Evolutionary conservation across 2,329 filamentous ascomycete species (phyloP).

Genomic region (Nannizziopsis arthrosporioides): DNA sequence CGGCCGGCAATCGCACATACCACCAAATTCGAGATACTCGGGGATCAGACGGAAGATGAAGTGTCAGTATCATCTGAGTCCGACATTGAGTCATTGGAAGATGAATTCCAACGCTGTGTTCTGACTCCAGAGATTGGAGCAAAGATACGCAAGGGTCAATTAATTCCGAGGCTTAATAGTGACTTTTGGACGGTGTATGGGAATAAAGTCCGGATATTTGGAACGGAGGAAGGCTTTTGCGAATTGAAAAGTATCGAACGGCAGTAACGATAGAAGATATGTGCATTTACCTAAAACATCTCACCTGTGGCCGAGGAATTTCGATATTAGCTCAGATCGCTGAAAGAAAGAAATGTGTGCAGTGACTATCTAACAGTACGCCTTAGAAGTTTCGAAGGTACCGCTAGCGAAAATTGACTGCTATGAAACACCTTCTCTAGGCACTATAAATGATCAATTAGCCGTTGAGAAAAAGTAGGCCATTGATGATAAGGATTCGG

Average conservation of each 20-base stretch:
- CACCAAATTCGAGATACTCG: constrained; percentile 23
- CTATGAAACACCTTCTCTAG: constrained; percentile 55
- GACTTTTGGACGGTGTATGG: constrained; percentile 49
- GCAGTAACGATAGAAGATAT: too few relatives aligned
- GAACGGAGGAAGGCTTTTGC: constrained; percentile 44
- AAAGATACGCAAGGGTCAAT: constrained; percentile 26
- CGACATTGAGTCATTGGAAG: not conserved
- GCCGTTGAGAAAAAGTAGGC: constrained; percentile 55
- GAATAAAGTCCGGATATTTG: constrained; percentile 50
- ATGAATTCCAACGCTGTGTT: not conserved
- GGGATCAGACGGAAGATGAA: constrained; percentile 16
- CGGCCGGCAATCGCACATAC: constrained; percentile 20
- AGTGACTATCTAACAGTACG: constrained; percentile 95
- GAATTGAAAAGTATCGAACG: constrained; percentile 15
- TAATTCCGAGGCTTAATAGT: constrained; percentile 42
- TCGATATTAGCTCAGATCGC: not conserved
- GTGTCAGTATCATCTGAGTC: not conserved
- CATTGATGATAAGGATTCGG: constrained; percentile 92
- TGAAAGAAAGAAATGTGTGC: constrained; percentile 50
- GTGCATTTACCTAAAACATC: too few relatives aligned
- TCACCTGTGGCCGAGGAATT: not conserved
- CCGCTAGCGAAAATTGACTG: constrained; percentile 99
- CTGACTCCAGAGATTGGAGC: not conserved
- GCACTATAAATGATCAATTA: constrained; percentile 90
- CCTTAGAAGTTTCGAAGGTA: constrained; percentile 66